Base-by-base conservation (phyloP, 306 rosid species). In the Betula pendula region DNA sequence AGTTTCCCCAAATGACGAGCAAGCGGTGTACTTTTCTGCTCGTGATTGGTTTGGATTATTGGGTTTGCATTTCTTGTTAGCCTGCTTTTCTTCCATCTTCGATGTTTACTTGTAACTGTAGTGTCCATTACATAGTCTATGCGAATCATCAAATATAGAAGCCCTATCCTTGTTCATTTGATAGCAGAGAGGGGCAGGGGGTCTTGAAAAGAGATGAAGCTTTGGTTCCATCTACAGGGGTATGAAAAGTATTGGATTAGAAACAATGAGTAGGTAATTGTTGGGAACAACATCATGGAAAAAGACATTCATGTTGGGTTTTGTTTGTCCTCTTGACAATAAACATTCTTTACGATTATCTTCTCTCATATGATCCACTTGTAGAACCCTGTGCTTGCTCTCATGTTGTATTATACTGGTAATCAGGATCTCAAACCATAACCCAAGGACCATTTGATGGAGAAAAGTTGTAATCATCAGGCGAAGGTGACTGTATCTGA, bases 21-120 rank as follows among this genome's bases (percentile, higher is more conserved):
- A 63, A 80, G 75, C 72, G 69, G 85, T 73, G 70, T 78, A 63
- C 73, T 43, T 77, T 71, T 78, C 79, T 75, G 75, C 73, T 68
- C 31, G 69, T 70, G 76, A 60, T 75, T 35, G 17, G 71, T 84
- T 75, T 63, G 81, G 75, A 79, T 77, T 68, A 35, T 73, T 71
- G 83, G 80, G 81, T 71, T 83, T 86, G 71, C 81, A 76, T 79
- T 83, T 75, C 84, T 76, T 58, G 76, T 84, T 86, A 77, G 81
- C 73, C 82, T 77, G 58, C 79, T 73, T 82, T 81, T 38, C 49
- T 71, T 67, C 77, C 85, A 43, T 82, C 68, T 72, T 68, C 80
- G 70, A 68, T 74, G 38, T 76, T 85, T 74, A 80, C 55, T 45
- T 76, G 78, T 81, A 51, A 55, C 74, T 75, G 87, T 65, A 75